These are phyloP conservation scores for Teratosphaeria pseudoeucalypti DNA, from an alignment of 2,329 filamentous ascomycete genomes.

Conservation along the genomic window DNA sequence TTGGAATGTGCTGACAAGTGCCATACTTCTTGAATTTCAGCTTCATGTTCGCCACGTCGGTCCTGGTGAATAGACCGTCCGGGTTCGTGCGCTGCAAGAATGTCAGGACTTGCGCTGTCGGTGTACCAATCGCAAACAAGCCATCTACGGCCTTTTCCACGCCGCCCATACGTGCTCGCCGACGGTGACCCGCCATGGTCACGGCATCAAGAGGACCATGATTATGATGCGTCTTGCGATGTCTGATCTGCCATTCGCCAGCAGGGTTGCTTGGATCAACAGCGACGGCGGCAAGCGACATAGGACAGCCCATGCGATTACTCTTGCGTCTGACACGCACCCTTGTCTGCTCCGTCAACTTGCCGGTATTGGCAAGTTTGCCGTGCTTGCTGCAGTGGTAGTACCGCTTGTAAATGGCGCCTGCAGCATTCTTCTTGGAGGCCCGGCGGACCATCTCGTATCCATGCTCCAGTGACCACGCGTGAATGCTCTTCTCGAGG, in stretches of 20 bases:
- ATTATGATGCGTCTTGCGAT: slow-evolving; percentile 25
- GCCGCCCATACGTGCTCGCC: slow-evolving; percentile 19
- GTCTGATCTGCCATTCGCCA: slow-evolving; percentile 24
- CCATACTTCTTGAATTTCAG: slow-evolving; percentile 24
- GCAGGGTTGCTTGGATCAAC: slow-evolving; percentile 20
- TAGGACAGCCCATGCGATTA: slow-evolving; percentile 22
- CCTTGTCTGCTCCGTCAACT: slow-evolving; percentile 15
- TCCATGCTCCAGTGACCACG: slow-evolving; percentile 24
- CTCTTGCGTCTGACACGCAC: slow-evolving; percentile 19
- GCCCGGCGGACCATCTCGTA: slow-evolving; percentile 25
- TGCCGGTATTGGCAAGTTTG: slow-evolving; percentile 15
- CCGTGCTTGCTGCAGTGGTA: slow-evolving; percentile 26
- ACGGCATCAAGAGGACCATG: slow-evolving; percentile 22
- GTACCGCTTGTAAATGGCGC: slow-evolving; percentile 25
- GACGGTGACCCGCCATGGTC: slow-evolving; percentile 20
- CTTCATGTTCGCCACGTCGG: slow-evolving; percentile 28
- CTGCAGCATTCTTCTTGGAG: slow-evolving; percentile 24
- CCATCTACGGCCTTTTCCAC: slow-evolving; percentile 24
- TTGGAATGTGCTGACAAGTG: slow-evolving; percentile 12
- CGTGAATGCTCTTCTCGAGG: slow-evolving; percentile 22
- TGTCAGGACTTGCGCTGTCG: slow-evolving; percentile 21
- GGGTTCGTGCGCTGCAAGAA: slow-evolving; percentile 24
- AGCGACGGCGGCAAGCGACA: slow-evolving; percentile 23
- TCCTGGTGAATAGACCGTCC: slow-evolving; percentile 24
- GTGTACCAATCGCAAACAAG: slow-evolving; percentile 23